These are phyloP conservation scores for Ophiostoma triangulosporum DNA, from an alignment of 2,329 filamentous ascomycete species.

Conservation along the genomic window DNA sequence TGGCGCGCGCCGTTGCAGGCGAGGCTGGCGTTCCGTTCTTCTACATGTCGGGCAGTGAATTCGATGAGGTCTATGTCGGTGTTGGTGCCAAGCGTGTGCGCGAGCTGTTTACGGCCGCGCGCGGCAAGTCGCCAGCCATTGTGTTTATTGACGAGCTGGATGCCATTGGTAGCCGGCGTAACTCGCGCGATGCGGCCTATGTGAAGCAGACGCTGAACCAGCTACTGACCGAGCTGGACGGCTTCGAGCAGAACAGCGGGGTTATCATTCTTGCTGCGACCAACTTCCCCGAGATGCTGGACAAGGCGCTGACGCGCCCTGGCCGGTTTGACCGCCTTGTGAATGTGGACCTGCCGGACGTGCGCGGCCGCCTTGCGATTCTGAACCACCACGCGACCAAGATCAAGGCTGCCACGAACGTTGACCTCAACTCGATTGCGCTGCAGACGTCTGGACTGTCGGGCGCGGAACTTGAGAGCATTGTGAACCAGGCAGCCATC, in stretches of 20 bases:
- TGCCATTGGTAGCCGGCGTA: constrained; percentile 87
- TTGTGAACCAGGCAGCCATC: constrained; percentile 91
- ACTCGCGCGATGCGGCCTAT: constrained; percentile 84
- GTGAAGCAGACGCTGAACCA: constrained; percentile 97
- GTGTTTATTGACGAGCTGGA: constrained; percentile 80
- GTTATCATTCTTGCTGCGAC: constrained; percentile 95
- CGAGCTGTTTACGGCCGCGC: constrained; percentile 30
- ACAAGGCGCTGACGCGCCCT: constrained; percentile 87
- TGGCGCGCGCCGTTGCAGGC: constrained; percentile 88
- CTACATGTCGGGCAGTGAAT: constrained; percentile 99
- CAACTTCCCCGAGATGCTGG: constrained; percentile 86
- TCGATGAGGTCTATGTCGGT: constrained; percentile 96
- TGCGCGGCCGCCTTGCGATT: constrained; percentile 84
- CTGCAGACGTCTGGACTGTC: constrained; percentile 84
- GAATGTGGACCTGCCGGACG: constrained; percentile 76
- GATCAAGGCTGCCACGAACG: constrained; percentile 65
- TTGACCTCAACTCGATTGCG: constrained; percentile 74
- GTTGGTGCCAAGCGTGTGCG: constrained; percentile 71
- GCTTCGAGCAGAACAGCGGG: constrained; percentile 86
- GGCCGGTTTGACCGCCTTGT: constrained; percentile 94
- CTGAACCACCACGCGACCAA: constrained; percentile 88
- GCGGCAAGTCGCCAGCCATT: constrained; percentile 39
- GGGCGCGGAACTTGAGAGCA: constrained; percentile 89
- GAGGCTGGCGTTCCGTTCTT: constrained; percentile 98
- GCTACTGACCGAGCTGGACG: constrained; percentile 89